Percentiles rank a stretch among this genome's conserved stretches.
phyloP scores from a whole-genome alignment of 2,329 filamentous ascomycete genomes.

The Cercospora brassicicola region DNA sequence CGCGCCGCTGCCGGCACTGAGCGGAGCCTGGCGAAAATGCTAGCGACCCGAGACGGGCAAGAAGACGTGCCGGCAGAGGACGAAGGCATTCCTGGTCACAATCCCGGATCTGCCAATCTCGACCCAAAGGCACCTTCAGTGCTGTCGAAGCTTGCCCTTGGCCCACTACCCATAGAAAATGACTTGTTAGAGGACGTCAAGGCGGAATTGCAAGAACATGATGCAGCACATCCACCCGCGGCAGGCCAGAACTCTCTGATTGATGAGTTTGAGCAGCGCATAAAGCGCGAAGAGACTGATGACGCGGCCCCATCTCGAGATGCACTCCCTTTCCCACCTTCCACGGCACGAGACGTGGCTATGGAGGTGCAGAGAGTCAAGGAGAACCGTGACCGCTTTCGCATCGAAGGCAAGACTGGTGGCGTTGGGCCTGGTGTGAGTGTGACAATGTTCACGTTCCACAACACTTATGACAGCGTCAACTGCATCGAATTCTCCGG shows the following conservation, averaged over 20 bases:
- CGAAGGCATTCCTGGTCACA: slow-evolving; percentile 68
- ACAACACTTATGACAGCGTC: slow-evolving; percentile 89
- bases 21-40: slow-evolving; percentile 60
- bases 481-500: slow-evolving; percentile 96
- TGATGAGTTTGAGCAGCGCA: slow-evolving; percentile 79
- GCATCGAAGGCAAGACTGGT: slow-evolving; percentile 78
- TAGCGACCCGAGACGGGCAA: slow-evolving; percentile 55
- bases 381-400: slow-evolving; percentile 88
- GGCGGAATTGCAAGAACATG: slow-evolving; percentile 81
- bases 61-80: slow-evolving; percentile 64
- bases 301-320: slow-evolving; percentile 78
- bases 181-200: slow-evolving; percentile 83
- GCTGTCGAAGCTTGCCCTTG: slow-evolving; percentile 68
- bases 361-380: slow-evolving; percentile 93
- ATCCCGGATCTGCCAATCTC: slow-evolving; percentile 63
- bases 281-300: slow-evolving; percentile 84
- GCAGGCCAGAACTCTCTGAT: slow-evolving; percentile 72
- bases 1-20: slow-evolving; percentile 56
- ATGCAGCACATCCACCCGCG: slow-evolving; percentile 70
- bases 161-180: slow-evolving; percentile 77
- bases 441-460: slow-evolving; percentile 96
- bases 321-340: slow-evolving; percentile 82
- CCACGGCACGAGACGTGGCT: slow-evolving; percentile 82
- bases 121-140: slow-evolving; percentile 60
- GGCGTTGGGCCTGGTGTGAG: slow-evolving; percentile 81